These are phyloP conservation scores for Aotearoamyces nothofagi DNA, from an alignment of 2,329 filamentous ascomycete genomes.

Conservation along the genomic window DNA sequence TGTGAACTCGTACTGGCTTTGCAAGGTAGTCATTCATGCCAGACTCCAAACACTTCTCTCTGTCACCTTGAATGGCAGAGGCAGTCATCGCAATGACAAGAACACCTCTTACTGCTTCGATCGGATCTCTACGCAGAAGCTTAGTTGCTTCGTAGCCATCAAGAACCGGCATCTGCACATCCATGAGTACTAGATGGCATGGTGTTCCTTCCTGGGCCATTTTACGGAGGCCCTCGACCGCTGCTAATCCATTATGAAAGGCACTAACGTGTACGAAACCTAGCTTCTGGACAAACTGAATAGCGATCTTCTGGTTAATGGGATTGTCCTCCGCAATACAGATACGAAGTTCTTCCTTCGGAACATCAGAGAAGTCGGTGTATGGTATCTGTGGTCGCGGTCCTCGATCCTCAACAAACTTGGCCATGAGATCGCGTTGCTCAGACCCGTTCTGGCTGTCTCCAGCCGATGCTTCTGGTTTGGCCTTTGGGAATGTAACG, in stretches of 20 bases:
- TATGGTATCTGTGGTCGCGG: slow-evolving; percentile 27
- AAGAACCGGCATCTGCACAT: slow-evolving; percentile 88
- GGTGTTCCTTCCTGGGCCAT: slow-evolving; percentile 57
- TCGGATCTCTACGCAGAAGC: slow-evolving; percentile 60
- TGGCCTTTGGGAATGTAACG: slow-evolving; percentile 72
- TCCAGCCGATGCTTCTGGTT: slow-evolving; percentile 40
- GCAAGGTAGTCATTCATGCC: slow-evolving; percentile 98
- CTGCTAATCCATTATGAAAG: slow-evolving; percentile 79
- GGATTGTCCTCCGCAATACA: slow-evolving; percentile 93
- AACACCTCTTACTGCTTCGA: slow-evolving; percentile 63
- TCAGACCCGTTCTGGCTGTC: slow-evolving; percentile 29
- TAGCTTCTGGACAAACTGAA: slow-evolving; percentile 75
- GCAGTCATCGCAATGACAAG: slow-evolving; percentile 98
- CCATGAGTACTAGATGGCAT: slow-evolving; percentile 88
- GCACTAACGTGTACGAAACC: slow-evolving; percentile 74
- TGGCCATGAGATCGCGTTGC: slow-evolving; percentile 11
- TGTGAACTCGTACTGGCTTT: slow-evolving; percentile 82
- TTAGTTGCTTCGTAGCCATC: slow-evolving; percentile 88
- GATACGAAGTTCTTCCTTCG: slow-evolving; percentile 65
- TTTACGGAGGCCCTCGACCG: slow-evolving; percentile 68
- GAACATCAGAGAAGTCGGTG: slow-evolving; percentile 56
- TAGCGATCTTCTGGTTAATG: slow-evolving; percentile 88
- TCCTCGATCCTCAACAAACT: slow-evolving; percentile 19
- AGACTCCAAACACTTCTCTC: slow-evolving; percentile 87
- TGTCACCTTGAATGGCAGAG: slow-evolving; percentile 82